A percentile compares a stretch with the other conserved stretches of the same genome.
phyloP scores from a whole-genome alignment of 495 filamentous ascomycete species.

The Penicillium mononematosum region DNA sequence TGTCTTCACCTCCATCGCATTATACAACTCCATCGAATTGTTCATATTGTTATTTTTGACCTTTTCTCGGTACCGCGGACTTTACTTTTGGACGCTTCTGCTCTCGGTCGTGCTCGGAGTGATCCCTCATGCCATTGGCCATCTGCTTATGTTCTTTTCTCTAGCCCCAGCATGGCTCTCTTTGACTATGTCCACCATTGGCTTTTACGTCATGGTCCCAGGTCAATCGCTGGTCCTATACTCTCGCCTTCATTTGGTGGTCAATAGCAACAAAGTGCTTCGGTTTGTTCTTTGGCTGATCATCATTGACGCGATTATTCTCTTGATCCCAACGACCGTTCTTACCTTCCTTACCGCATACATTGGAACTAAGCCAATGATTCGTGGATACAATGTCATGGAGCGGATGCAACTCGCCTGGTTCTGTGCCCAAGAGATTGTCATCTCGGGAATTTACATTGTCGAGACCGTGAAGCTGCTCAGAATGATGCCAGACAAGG shows the following conservation, averaged over 20 bases:
- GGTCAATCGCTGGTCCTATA: conserved; percentile 67
- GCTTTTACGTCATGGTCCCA: conserved; percentile 63
- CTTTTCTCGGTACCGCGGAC: conserved; percentile 46
- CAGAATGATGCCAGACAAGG: conserved; percentile 39
- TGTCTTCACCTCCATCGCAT: conserved; percentile 48
- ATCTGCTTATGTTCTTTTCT: conserved; percentile 53
- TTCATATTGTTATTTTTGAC: conserved; percentile 48
- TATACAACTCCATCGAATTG: conserved; percentile 54
- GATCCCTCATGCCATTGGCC: conserved; percentile 54
- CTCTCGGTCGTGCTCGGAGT: conserved; percentile 48
- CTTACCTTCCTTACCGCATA: conserved; percentile 50
- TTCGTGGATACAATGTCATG: conserved; percentile 52
- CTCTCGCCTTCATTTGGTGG: conserved; percentile 62
- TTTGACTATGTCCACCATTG: conserved; percentile 45
- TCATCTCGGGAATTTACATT: conserved; percentile 60
- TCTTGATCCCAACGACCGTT: conserved; percentile 52
- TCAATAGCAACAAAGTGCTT: conserved; percentile 45
- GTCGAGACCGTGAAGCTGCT: conserved; percentile 49
- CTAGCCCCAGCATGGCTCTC: conserved; percentile 38
- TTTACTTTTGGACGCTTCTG: conserved; percentile 53
- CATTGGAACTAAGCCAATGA: conserved; percentile 26
- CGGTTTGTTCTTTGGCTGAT: conserved; percentile 57
- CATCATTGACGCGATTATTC: conserved; percentile 49
- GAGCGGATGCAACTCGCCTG: conserved; percentile 59
- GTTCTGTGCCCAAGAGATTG: conserved; percentile 59